Base-by-base conservation (phyloP, 129 eudicot species). In the Escallonia rubra region DNA sequence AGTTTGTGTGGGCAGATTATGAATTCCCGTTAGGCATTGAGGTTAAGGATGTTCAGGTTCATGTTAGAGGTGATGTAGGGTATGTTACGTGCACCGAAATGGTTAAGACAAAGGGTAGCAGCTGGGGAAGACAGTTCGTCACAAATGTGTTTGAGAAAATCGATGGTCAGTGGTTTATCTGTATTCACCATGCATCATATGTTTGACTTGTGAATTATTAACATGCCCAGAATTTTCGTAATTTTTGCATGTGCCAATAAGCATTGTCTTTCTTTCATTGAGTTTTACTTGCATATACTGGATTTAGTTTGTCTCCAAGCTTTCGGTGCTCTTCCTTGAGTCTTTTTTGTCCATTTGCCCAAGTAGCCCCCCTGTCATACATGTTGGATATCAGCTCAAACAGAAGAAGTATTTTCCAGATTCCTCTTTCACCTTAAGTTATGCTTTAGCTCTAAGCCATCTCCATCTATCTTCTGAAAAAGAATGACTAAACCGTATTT, bases 91-190 rank as follows among this genome's bases (percentile, higher is more conserved):
- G 98, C 75, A 76, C 83, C 40, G 98, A 92, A 72, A 83, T 92
- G 96, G 95, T 92, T 42, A 86, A 71, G 79, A 92, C 96, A 2
- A 78, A 80, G 76, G 96, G 98, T 16, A 83, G 78, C 63, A 83
- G 81, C 78, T 92, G 98, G 98, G 98, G 96, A n/a, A 74, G 85
- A 73, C 98, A 92, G 77, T 88, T 86, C 63, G 98, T 90, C 6
- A 85, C 96, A 2, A 92, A 92, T 76, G 86, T 92, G 50, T 92
- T 92, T 34, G 98, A 92, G 80, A 92, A 70, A 83, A 73, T 92
- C 14, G 64, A 86, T 62, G 95, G 95, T n/a, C 85, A 75, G 44
- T 92, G 98, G 98, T 79, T 75, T 57, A 86, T 92, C n/a, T 88
- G 95, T 69, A 73, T 88, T 76, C 97, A 91, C 69, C 97, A 91